Base-by-base conservation (phyloP, 2,329 filamentous ascomycete genomes). In the Fusarium buharicum region DNA sequence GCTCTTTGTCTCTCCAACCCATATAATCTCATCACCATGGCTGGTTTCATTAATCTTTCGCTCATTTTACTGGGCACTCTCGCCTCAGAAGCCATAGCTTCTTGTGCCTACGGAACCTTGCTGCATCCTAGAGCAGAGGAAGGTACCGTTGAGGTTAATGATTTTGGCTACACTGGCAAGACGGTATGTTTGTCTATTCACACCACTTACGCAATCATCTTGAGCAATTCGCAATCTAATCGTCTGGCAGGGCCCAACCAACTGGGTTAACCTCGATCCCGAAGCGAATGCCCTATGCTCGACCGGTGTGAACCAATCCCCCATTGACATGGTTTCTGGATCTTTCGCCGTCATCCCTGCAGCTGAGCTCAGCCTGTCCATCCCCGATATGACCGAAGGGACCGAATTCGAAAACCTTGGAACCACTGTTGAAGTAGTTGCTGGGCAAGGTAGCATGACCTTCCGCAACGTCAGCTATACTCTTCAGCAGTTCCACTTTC, bases 401-500 rank as follows among this genome's bases (percentile, higher is more conserved):
- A 74, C 78, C 46, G 76, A 77, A 24, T 79, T 84, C 47, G 77
- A 82, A 69, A 84, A 85, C 68, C 73, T 83, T 10, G 82, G 82
- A 22, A 79, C 78, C 30, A 85, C 82, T 0, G 76, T 85, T 40
- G 78, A 84, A 70, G 79, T 84, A 33, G 50, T 74, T 18, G 72
- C 81, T 24, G 76, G 78, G 17, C 80, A 64, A 13, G 61, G 57
- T 4, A 62, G 79, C 53, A 78, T 84, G 12, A 74, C 63, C 0
- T 71, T 82, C 34, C 74, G 66, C 2, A 77, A 75, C 30, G 70
- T 69, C 24, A 72, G 75, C 22, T 85, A 79, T 70, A 70, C 63
- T 1, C 76, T 86, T 16, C 73, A 74, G 33, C 84, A 87, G 66
- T 86, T 86, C 74, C 85, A 87, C 71, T 84, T 87, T 74, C 85